Base-by-base conservation (phyloP, 805 yeast species). In the Candida nitratophila region DNA sequence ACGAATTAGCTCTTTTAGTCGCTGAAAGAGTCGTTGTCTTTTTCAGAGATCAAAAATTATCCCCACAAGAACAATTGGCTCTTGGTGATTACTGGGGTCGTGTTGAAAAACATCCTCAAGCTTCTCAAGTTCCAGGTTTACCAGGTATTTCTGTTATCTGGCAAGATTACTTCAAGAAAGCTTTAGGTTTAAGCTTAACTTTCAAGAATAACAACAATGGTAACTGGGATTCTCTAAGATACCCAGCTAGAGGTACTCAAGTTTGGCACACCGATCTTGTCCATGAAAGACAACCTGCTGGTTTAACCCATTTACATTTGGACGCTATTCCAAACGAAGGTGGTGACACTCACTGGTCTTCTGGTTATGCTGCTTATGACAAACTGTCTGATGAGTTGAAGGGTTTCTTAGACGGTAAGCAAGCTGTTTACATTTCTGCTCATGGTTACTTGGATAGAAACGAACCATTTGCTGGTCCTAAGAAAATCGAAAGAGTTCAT, bases 281-380 rank as follows among this genome's bases (percentile, higher is more conserved):
- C 36, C 80, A 76, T 51, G 83, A 77, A 61, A 63, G 65, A 39
- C 76, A 74, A 44, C 81, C 83, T 6, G 74, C 83, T 2, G 79
- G 77, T 20, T 63, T 71, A 50, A 76, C 83, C 4, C 74, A 71
- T 48, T 64, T 79, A 51, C 76, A 76, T 50, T 65, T 71, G 53
- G 77, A 76, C 51, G 64, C 76, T 11, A 64, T 73, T 53, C 77
- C 77, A 24, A 51, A 50, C 1, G 69, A 68, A 27, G 81, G 81
- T 40, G 81, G 81, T 47, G 81, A 77, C 55, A 77, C 81, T 15
- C 49, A 65, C n/a, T 76, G 79, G 78, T 57, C 74, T 4, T 70
- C 77, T 35, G 80, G 81, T n/a, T 76, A 75, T 50, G 81, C 70
- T 41, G 77, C 80, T 34, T 77, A 71, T 55, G 81, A 77, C 51